phyloP scores from a whole-genome alignment of 73 alveolate genomes.

The Paramecium caudatum region DNA sequence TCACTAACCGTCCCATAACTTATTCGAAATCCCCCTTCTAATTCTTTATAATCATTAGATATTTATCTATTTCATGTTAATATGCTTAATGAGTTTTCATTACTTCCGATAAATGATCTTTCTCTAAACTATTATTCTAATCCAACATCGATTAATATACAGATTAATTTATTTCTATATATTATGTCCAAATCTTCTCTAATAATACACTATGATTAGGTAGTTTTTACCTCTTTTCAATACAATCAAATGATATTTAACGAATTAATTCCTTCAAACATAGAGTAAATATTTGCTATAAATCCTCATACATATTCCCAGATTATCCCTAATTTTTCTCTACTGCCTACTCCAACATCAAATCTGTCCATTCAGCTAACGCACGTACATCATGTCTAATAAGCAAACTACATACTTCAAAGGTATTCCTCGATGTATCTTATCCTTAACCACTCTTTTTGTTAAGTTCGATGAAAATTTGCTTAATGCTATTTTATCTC shows the following conservation, averaged over 20 bases:
- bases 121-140: not conserved
- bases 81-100: constrained; percentile 44
- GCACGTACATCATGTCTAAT: constrained; percentile 29
- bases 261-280: constrained; percentile 34
- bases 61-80: constrained; percentile 39
- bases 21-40: not conserved
- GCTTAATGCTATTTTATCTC: constrained; percentile 11
- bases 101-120: constrained; percentile 8
- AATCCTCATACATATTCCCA: constrained; percentile 13
- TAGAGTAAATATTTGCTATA: not conserved
- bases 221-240: constrained; percentile 4
- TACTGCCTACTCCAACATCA: not conserved
- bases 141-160: not conserved
- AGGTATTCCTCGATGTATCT: constrained; percentile 41
- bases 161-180: not conserved
- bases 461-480: constrained; percentile 9
- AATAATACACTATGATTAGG: constrained; percentile 6
- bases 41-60: constrained; percentile 7
- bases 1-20: not conserved
- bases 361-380: constrained; percentile 57
- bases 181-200: constrained; percentile 51
- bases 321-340: not conserved
- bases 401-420: not conserved
- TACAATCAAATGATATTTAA: constrained; percentile 28
- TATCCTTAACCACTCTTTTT: constrained; percentile 32